These are phyloP conservation scores for Chaetomiaceae sp. DNA, from an alignment of 2,329 filamentous ascomycete genomes.

Conservation along the genomic window DNA sequence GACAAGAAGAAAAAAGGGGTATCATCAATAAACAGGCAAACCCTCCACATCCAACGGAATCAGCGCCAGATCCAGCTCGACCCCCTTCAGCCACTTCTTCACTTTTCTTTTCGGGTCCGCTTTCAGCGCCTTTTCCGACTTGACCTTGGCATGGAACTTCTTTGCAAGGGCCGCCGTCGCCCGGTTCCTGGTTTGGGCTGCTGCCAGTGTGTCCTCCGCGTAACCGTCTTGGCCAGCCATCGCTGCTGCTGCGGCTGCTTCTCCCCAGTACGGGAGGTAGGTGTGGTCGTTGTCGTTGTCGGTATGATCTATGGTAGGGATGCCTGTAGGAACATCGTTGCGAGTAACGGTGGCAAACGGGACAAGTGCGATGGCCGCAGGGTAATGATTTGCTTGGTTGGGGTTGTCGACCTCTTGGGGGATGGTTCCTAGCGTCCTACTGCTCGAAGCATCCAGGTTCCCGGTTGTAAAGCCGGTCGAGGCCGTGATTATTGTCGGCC, in stretches of 20 bases:
- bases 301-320: too few species aligned
- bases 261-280: too few species aligned
- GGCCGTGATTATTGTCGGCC: slow-evolving; percentile 17
- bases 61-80: slow-evolving; percentile 13
- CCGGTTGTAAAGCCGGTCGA: slow-evolving; percentile 18
- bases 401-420: slow-evolving; percentile 1
- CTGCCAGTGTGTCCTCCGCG: too few species aligned
- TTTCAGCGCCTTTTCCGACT: slow-evolving; percentile 22
- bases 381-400: background rate
- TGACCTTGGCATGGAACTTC: slow-evolving; percentile 20
- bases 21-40: slow-evolving; percentile 19
- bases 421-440: slow-evolving; percentile 7
- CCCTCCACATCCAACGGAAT: slow-evolving; percentile 18
- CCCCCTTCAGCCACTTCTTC: slow-evolving; percentile 19
- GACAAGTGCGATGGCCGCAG: background rate
- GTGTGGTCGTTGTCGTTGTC: too few species aligned
- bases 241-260: too few species aligned
- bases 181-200: background rate
- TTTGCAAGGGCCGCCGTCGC: slow-evolving; percentile 8
- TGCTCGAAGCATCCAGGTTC: slow-evolving; percentile 9
- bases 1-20: background rate
- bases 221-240: too few species aligned
- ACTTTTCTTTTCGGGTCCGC: slow-evolving; percentile 21
- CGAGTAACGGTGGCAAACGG: background rate
- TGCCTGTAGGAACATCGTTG: too few species aligned